These are phyloP conservation scores for Macaranga tanarius DNA, from an alignment of 441 rosid genomes.

Conservation along the genomic window DNA sequence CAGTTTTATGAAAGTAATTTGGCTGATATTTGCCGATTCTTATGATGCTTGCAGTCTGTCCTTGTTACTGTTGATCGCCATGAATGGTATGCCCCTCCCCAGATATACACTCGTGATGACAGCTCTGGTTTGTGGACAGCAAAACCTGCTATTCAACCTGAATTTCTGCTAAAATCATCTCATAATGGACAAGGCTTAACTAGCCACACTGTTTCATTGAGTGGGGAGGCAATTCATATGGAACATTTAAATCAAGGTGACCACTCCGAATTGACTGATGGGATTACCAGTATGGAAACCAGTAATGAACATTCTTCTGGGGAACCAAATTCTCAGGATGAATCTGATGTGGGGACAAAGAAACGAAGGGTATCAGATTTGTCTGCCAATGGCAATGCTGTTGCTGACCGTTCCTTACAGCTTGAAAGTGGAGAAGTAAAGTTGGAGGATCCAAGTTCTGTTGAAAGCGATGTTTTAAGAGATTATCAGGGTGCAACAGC, in stretches of 20 bases:
- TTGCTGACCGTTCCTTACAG: constrained; percentile 44
- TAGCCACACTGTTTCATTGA: constrained; percentile 30
- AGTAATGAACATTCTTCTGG: constrained; percentile 52
- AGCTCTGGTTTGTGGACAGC: constrained; percentile 83
- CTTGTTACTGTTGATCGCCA: constrained; percentile 93
- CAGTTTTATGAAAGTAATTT: no score
- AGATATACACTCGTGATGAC: constrained; percentile 89
- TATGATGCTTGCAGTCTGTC: constrained; percentile 71
- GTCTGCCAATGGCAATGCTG: constrained; percentile 50
- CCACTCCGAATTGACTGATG: constrained; percentile 56
- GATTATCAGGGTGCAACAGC: constrained; percentile 51
- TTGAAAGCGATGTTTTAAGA: constrained; percentile 46
- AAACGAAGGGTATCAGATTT: constrained; percentile 47
- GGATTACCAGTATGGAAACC: constrained; percentile 57
- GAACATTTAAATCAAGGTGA: constrained; percentile 54
- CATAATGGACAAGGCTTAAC: constrained; percentile 31
- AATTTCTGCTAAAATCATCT: constrained; percentile 38
- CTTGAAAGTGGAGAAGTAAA: constrained; percentile 50
- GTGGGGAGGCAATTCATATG: constrained; percentile 43
- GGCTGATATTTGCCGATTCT: not conserved
- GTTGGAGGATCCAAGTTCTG: constrained; percentile 47
- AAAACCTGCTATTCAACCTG: constrained; percentile 57
- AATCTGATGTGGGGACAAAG: constrained; percentile 62
- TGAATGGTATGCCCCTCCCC: constrained; percentile 98
- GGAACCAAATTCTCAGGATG: constrained; percentile 45